Evolutionary conservation across 2,329 filamentous ascomycete species (phyloP), one percentile per base, ranked within the genome.

Genomic region (Pseudogymnoascus sp.): DNA sequence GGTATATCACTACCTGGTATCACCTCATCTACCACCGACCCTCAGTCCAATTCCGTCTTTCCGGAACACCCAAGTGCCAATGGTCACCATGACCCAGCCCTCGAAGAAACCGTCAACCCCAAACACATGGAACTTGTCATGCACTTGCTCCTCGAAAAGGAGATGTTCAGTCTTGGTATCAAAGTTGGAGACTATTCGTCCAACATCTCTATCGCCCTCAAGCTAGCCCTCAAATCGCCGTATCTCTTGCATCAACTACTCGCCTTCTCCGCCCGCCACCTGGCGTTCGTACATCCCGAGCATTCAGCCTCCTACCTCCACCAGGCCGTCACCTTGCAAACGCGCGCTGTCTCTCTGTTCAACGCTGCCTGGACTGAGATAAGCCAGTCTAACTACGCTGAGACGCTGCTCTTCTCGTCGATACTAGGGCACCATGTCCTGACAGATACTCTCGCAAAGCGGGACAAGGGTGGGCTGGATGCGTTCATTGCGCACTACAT

Each of bases 211-310:
- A 16, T 71, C 3, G 67, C 67, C 4, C 61, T 75, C 3, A 67
- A 68, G 19, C 62, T 63, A 5, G 68, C 65, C 8, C 65, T 75
- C 2, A 63, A 68, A 4, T 64, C 67, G 1, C 74, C 75, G 1
- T 77, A 74, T 63, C 70, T 78, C 29, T 66, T 78, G 60, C 69
- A 76, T 64, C 67, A 73, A 62, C 61, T 77, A 8, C 70, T 77
- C 14, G 74, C 75, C 26, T 72, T 75, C 40, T 75, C 75, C 13
- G 71, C 76, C 1, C 70, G 72, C 2, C 74, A 76, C 61, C 66
- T 76, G 1, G 72, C 74, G 3, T 67, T 66, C 35, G 31, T 74
- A 1, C 65, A 68, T 7, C 72, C 71, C 1, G 66, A 67, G 10
- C 65, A 64, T 7, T 65, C 70, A 0, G 63, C 66, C 6, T 64